These are phyloP conservation scores for Tricholoma flavovirens DNA, from an alignment of 768 basidiomycete species.

Conservation along the genomic window DNA sequence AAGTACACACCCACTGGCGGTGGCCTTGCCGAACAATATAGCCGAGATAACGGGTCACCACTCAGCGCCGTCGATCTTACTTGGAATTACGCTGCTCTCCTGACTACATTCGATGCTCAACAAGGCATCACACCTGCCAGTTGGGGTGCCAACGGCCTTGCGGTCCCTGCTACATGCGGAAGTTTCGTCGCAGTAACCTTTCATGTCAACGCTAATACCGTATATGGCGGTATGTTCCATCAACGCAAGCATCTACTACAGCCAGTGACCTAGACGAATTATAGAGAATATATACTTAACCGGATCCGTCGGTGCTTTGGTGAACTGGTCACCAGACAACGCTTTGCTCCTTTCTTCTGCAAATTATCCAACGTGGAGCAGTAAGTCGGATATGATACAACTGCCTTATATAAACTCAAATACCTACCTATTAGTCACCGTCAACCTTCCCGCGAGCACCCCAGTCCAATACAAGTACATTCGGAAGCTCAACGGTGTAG, in stretches of 20 bases:
- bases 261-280: neutral
- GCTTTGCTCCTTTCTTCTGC: slow-evolving; percentile 50
- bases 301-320: slow-evolving; percentile 50
- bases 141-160: slow-evolving; percentile 63
- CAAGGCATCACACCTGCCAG: slow-evolving; percentile 39
- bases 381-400: slow-evolving; percentile 34
- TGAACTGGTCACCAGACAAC: slow-evolving; percentile 54
- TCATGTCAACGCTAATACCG: slow-evolving; percentile 57
- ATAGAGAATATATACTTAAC: slow-evolving; percentile 66
- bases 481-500: slow-evolving; percentile 44
- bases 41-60: slow-evolving; percentile 41
- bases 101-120: slow-evolving; percentile 54
- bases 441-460: slow-evolving; percentile 50
- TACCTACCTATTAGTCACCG: slow-evolving; percentile 41
- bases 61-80: slow-evolving; percentile 63
- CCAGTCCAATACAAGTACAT: slow-evolving; percentile 70
- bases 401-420: neutral
- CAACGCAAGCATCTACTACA: neutral
- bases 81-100: slow-evolving; percentile 70
- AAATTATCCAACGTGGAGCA: slow-evolving; percentile 63
- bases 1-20: slow-evolving; percentile 62
- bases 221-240: slow-evolving; percentile 44
- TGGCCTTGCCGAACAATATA: slow-evolving; percentile 60
- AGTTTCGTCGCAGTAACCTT: slow-evolving; percentile 51
- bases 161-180: slow-evolving; percentile 39